Evolutionary conservation across 495 filamentous ascomycete genomes (phyloP).

Genomic region (Achaetomiella virescens): DNA sequence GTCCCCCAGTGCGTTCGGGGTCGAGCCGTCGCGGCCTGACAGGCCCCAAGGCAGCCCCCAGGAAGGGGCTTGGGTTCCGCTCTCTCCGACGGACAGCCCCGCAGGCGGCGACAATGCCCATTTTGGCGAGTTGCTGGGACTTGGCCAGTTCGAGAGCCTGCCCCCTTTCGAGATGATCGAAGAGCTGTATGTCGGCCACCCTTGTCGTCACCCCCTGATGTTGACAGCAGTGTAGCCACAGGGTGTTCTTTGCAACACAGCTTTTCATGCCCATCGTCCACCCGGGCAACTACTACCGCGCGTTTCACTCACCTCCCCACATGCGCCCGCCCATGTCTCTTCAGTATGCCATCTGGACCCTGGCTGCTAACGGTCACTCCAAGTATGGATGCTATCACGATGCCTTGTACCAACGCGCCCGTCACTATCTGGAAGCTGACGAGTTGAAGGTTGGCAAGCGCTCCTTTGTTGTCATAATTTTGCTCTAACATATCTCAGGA

Average conservation of each 20-base stretch:
- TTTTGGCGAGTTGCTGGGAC: constrained; percentile 29
- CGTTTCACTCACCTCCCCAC: constrained; percentile 38
- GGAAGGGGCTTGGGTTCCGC: background rate
- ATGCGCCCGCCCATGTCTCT: constrained; percentile 45
- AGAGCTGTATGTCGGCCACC: constrained; percentile 34
- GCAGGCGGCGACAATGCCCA: background rate
- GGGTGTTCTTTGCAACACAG: constrained; percentile 35
- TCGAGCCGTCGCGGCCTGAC: background rate
- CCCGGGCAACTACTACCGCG: constrained; percentile 31
- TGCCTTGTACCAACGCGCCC: constrained; percentile 40
- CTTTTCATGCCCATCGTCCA: constrained; percentile 38
- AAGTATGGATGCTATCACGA: constrained; percentile 38
- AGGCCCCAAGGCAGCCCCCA: background rate
- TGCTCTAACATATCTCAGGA: constrained; percentile 21
- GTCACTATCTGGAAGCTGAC: constrained; percentile 45
- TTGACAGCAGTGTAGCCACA: constrained; percentile 27
- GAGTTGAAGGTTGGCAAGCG: constrained; percentile 38
- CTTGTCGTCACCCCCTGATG: background rate
- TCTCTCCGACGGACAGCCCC: background rate
- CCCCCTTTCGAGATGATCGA: constrained; percentile 44
- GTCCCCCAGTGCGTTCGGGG: constrained; percentile 1
- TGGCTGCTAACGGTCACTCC: constrained; percentile 32
- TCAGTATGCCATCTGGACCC: constrained; percentile 45
- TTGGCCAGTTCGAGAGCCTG: constrained; percentile 39
- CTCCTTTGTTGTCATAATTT: background rate